phyloP scores from a whole-genome alignment of 2,329 filamentous ascomycete species.

The Grosmannia huntii region DNA sequence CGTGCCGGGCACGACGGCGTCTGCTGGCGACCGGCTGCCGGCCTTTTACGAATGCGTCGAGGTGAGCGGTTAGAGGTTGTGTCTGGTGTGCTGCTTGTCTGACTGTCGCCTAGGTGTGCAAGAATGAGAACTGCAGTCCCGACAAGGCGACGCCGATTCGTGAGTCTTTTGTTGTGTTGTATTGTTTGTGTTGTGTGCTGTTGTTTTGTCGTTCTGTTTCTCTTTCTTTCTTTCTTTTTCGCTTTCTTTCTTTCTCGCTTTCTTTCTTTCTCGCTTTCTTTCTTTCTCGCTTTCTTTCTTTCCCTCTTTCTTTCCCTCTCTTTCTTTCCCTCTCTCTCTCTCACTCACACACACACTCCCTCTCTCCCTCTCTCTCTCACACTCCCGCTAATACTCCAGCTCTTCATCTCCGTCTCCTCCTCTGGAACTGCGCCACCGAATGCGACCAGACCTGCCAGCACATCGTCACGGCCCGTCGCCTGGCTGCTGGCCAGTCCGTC shows the following conservation, averaged over 20 bases:
- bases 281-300: too few species aligned
- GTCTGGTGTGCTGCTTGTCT: not conserved
- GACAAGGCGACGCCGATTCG: constrained; percentile 53
- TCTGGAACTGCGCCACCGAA: constrained; percentile 87
- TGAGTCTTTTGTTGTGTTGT: constrained; percentile 41
- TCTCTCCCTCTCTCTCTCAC: too few species aligned
- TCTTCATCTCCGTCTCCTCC: constrained; percentile 67
- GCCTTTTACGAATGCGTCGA: constrained; percentile 81
- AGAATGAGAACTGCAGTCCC: constrained; percentile 62
- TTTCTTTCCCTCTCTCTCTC: too few species aligned
- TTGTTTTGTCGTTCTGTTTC: too few species aligned
- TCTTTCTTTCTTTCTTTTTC: too few species aligned
- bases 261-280: too few species aligned
- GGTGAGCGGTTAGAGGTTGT: constrained; percentile 34
- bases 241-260: too few species aligned
- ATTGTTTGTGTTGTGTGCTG: too few species aligned
- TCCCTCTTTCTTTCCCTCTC: too few species aligned
- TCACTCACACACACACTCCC: too few species aligned
- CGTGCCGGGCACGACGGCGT: constrained; percentile 44
- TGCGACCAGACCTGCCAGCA: constrained; percentile 98
- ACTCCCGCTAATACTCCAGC: constrained; percentile 45
- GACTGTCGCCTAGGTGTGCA: constrained; percentile 54
- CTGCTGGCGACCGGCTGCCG: constrained; percentile 69
- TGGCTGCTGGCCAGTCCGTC: constrained; percentile 52
- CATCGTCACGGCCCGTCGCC: constrained; percentile 64